A percentile compares a stretch with the other conserved stretches of the same genome.
These are phyloP conservation scores for Thielaviopsis punctulata DNA, from an alignment of 2,329 filamentous ascomycete species.

Conservation along the genomic window DNA sequence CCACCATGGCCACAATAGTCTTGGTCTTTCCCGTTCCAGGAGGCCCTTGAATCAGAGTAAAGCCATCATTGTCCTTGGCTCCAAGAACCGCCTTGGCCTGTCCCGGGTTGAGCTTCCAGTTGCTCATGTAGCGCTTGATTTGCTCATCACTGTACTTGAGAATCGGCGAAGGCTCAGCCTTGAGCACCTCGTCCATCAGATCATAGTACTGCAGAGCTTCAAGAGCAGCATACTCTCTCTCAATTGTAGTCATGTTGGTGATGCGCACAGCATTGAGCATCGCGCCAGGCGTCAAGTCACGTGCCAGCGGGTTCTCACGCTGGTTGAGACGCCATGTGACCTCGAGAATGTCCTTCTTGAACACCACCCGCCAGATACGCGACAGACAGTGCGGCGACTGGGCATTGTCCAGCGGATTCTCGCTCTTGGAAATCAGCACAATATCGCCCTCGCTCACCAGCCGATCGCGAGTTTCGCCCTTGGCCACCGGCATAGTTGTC, in stretches of 20 bases:
- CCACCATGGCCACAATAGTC: slow-evolving; percentile 92
- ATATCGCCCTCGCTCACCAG: slow-evolving; percentile 73
- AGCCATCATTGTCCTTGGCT: slow-evolving; percentile 87
- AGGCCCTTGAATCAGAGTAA: slow-evolving; percentile 88
- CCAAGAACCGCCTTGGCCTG: slow-evolving; percentile 87
- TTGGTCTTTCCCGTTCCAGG: slow-evolving; percentile 97
- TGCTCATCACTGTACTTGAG: slow-evolving; percentile 63
- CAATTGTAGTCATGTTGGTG: slow-evolving; percentile 82
- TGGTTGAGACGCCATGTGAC: slow-evolving; percentile 72
- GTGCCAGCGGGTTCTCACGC: slow-evolving; percentile 41
- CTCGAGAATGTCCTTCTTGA: slow-evolving; percentile 68
- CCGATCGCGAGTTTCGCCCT: slow-evolving; percentile 30
- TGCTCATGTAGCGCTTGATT: slow-evolving; percentile 49
- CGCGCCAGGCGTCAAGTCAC: slow-evolving; percentile 49
- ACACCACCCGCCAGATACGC: slow-evolving; percentile 60
- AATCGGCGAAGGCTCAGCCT: slow-evolving; percentile 77
- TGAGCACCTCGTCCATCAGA: slow-evolving; percentile 78
- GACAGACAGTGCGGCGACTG: slow-evolving; percentile 67
- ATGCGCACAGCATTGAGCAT: slow-evolving; percentile 65
- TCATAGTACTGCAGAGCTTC: slow-evolving; percentile 91
- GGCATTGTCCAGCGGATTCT: slow-evolving; percentile 49
- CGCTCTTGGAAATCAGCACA: slow-evolving; percentile 61
- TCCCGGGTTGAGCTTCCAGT: slow-evolving; percentile 71
- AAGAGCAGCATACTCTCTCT: slow-evolving; percentile 85
- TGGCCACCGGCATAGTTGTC: slow-evolving; percentile 51